Conservation (phyloP, 805 yeast species). For the Candida khao-thaluensis region DNA sequence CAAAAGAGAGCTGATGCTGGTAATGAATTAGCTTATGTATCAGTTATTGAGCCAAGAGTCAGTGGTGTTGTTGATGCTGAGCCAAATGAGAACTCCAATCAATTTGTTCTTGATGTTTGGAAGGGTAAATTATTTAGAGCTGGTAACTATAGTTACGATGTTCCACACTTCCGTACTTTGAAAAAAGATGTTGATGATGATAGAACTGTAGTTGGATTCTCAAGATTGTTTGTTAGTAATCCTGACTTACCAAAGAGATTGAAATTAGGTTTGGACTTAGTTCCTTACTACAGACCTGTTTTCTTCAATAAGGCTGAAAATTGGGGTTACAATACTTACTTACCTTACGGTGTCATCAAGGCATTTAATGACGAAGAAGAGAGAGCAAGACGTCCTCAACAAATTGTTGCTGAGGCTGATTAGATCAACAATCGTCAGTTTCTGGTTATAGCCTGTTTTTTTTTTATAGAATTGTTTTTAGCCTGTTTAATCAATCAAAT, state of each 20-base stretch:
- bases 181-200: constrained; percentile 18
- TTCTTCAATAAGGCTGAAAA: constrained; percentile 33
- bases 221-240: constrained; percentile 42
- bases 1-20: constrained; percentile 27
- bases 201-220: constrained; percentile 44
- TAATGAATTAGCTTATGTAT: constrained; percentile 34
- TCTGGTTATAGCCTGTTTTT: no score
- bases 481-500: no score
- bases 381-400: constrained; percentile 7
- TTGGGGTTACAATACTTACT: constrained; percentile 28
- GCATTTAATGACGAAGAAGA: constrained; percentile 11
- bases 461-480: no score
- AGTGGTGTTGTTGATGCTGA: constrained; percentile 18
- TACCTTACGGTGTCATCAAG: constrained; percentile 10
- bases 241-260: constrained; percentile 45
- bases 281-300: constrained; percentile 36
- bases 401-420: no score
- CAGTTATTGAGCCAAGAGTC: constrained; percentile 38
- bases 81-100: constrained; percentile 12
- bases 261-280: constrained; percentile 33
- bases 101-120: constrained; percentile 31
- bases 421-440: no score
- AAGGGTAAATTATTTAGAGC: constrained; percentile 18
- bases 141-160: constrained; percentile 25
- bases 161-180: constrained; percentile 21